These are phyloP conservation scores for Botrytis squamosa DNA, from an alignment of 2,329 filamentous ascomycete genomes.

Conservation along the genomic window DNA sequence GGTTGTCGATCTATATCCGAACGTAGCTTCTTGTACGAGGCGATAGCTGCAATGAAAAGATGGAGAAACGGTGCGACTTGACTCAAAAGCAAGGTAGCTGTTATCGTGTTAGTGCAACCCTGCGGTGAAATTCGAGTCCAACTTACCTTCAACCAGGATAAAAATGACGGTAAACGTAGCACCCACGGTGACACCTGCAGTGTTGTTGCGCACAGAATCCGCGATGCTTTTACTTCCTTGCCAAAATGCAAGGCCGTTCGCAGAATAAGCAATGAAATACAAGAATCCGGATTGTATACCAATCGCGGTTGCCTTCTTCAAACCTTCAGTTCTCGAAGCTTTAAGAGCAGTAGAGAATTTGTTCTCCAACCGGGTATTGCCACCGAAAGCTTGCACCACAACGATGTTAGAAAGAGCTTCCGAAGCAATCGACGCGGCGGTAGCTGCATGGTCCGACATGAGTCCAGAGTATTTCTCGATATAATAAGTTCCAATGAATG, in stretches of 20 bases:
- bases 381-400: conserved; percentile 54
- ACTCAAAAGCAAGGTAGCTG: conserved; percentile 55
- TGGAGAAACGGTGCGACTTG: conserved; percentile 62
- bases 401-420: conserved; percentile 51
- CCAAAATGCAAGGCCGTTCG: conserved; percentile 60
- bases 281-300: conserved; percentile 52
- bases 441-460: conserved; percentile 48
- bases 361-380: conserved; percentile 48
- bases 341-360: conserved; percentile 49
- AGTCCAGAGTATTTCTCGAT: conserved; percentile 45
- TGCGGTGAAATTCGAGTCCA: neutral
- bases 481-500: conserved; percentile 49
- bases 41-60: conserved; percentile 57
- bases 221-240: conserved; percentile 54
- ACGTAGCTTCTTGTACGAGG: conserved; percentile 55
- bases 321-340: conserved; percentile 44
- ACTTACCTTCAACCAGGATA: conserved; percentile 50
- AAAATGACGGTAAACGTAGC: conserved; percentile 53
- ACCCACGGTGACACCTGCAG: conserved; percentile 31
- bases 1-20: conserved; percentile 28
- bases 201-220: conserved; percentile 29
- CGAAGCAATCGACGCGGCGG: conserved; percentile 52
- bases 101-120: conserved; percentile 14
- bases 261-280: conserved; percentile 39
- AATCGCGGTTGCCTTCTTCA: conserved; percentile 50